phyloP scores from a whole-genome alignment of 352 stramenopile species.

The Lagenidium sp. region DNA sequence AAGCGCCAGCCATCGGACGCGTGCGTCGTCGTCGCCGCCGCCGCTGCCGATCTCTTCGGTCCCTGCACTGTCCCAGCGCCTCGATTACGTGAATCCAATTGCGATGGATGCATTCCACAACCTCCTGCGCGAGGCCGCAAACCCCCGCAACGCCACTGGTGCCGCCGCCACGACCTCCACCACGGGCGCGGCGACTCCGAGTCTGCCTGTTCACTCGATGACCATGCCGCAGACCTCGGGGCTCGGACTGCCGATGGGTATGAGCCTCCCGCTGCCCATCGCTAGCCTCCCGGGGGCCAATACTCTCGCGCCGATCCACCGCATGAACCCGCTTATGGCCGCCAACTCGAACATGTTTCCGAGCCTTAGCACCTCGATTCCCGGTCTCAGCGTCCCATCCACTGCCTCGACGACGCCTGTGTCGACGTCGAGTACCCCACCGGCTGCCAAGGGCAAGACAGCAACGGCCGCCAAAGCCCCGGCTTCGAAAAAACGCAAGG shows the following conservation, averaged over 20 bases:
- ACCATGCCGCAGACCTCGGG: slow-evolving; percentile 21
- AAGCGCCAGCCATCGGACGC: no score
- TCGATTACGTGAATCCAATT: neutral
- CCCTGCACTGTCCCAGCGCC: neutral
- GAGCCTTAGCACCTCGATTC: slow-evolving; percentile 15
- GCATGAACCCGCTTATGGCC: slow-evolving; percentile 65
- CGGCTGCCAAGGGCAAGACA: slow-evolving; percentile 8
- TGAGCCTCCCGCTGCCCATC: slow-evolving; percentile 52
- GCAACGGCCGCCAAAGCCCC: slow-evolving; percentile 48
- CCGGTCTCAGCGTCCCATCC: slow-evolving; percentile 9
- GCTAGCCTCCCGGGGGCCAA: slow-evolving; percentile 27
- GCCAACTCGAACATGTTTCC: slow-evolving; percentile 59
- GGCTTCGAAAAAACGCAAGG: slow-evolving; percentile 14
- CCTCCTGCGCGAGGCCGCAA: slow-evolving; percentile 53
- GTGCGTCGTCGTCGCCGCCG: neutral
- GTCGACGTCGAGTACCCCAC: neutral
- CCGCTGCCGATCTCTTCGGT: neutral
- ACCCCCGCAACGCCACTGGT: slow-evolving; percentile 28
- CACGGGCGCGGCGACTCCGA: slow-evolving; percentile 22
- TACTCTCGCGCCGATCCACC: slow-evolving; percentile 56
- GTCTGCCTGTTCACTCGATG: slow-evolving; percentile 25
- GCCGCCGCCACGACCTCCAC: slow-evolving; percentile 13
- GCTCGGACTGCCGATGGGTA: slow-evolving; percentile 36
- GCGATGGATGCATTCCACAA: slow-evolving; percentile 76
- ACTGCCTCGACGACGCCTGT: slow-evolving; percentile 6